Evolutionary conservation across 129 eudicot species (phyloP), one percentile per base, ranked within the genome.

Genomic region (Escallonia rubra): DNA sequence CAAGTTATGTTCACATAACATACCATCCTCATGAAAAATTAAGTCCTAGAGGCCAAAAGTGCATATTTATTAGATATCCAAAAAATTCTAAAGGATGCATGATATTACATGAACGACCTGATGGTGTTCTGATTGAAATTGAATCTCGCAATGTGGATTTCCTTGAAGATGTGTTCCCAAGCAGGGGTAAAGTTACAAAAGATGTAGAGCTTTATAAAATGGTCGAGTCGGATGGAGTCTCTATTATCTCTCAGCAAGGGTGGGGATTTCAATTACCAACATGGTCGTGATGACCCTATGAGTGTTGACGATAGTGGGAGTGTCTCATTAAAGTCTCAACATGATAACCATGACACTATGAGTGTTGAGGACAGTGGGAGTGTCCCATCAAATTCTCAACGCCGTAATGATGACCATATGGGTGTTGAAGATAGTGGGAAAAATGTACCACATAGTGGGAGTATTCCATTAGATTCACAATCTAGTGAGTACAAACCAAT

Each of bases 21-120:
- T 71, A 68, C 6, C 58, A 69, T 68, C 12, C n/a, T 8, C 10
- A 0, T 69, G 74, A 66, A 11, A 69, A 69, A 47, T 48, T 69
- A 11, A 12, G 66, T 41, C 74, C 74, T 43, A 69, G 54, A 46
- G 65, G 47, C 0, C 49, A 54, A 0, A 51, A 61, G 5, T 5
- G 12, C 12, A 41, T 61, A 2, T 61, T 61, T 10, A 60, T 60
- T 10, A 70, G 67, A 41, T 70, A 70, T 70, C 40, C 41, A 3
- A 52, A 59, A 12, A 8, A 9, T n/a, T 60, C 75, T 2, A 70
- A 70, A n/a, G 67, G 75, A 0, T 70, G 59, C 49, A 60, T 59
- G 40, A 59, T 70, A 15, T 40, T 4, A 11, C 60, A 61, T 49
- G 67, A 48, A 49, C 42, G 49, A 7, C 59, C 14, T 6, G 12